These are phyloP conservation scores for Rhizopogon roseolus DNA, from an alignment of 768 basidiomycete genomes.

Conservation along the genomic window DNA sequence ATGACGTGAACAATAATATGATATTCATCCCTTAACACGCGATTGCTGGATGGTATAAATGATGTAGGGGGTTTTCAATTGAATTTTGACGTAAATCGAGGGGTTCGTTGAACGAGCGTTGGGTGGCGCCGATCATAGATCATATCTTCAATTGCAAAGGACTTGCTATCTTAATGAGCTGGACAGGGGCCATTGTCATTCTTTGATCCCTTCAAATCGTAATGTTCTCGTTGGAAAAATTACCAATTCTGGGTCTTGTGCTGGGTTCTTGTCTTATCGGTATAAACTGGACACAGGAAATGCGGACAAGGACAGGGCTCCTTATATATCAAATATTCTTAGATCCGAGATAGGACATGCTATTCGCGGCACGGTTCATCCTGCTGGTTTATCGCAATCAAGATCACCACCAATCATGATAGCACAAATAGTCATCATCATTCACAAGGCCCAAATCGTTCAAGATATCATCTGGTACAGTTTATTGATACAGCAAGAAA, in stretches of 20 bases:
- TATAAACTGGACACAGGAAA: too few species aligned
- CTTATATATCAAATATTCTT: background rate
- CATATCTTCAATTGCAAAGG: too few species aligned
- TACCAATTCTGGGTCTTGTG: too few species aligned
- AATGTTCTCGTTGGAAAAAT: too few species aligned
- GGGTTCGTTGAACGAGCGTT: too few species aligned
- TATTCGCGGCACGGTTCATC: too few species aligned
- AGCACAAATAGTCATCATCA: background rate
- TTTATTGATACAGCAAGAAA: background rate
- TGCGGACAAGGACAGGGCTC: too few species aligned
- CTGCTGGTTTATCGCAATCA: background rate
- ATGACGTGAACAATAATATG: background rate
- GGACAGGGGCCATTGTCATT: too few species aligned
- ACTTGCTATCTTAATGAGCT: too few species aligned
- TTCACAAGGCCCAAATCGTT: background rate
- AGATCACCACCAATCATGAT: background rate
- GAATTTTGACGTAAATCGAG: background rate
- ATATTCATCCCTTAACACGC: background rate
- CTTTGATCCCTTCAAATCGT: too few species aligned
- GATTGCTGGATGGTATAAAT: background rate
- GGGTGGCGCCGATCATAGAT: too few species aligned
- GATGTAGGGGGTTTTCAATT: background rate
- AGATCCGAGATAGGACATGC: background rate
- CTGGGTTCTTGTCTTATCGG: background rate
- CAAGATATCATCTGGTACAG: background rate